Evolutionary conservation across 2,329 filamentous ascomycete genomes (phyloP).

Genomic region (Basipetospora chlamydospora): DNA sequence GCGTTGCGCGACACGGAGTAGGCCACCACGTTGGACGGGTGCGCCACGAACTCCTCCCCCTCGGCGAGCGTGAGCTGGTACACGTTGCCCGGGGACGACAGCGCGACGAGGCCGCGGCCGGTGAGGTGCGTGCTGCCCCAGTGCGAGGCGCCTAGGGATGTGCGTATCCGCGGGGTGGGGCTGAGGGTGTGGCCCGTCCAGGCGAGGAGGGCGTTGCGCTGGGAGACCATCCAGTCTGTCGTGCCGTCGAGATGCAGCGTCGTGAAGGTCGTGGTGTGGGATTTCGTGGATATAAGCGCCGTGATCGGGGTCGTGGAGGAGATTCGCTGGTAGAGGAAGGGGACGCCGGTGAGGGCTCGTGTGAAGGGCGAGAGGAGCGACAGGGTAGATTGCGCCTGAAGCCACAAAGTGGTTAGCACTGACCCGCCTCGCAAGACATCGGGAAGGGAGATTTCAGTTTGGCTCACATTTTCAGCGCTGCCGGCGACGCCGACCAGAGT

Average conservation of each 20-base stretch:
- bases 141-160: constrained; percentile 61
- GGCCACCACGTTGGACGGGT: constrained; percentile 82
- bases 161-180: constrained; percentile 62
- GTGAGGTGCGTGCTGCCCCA: constrained; percentile 88
- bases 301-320: constrained; percentile 79
- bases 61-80: constrained; percentile 70
- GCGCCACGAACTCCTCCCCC: constrained; percentile 80
- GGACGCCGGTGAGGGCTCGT: constrained; percentile 68
- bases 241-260: constrained; percentile 84
- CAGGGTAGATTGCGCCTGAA: constrained; percentile 72
- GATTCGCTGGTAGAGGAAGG: constrained; percentile 88
- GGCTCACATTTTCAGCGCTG: constrained; percentile 70
- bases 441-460: too few relatives aligned
- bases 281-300: constrained; percentile 77
- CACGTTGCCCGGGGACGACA: constrained; percentile 76
- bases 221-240: constrained; percentile 86
- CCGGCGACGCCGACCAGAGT: constrained; percentile 83
- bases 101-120: constrained; percentile 70
- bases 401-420: neutral
- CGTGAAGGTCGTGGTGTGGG: constrained; percentile 71
- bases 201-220: constrained; percentile 77
- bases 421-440: constrained; percentile 5
- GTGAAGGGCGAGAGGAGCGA: constrained; percentile 74
- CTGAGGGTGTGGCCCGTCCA: constrained; percentile 86
- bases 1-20: constrained; percentile 64